Evolutionary conservation across 1,139 yeast species (phyloP), one percentile per base, ranked within the genome.

Genomic region (Yamadazyma oceani): DNA sequence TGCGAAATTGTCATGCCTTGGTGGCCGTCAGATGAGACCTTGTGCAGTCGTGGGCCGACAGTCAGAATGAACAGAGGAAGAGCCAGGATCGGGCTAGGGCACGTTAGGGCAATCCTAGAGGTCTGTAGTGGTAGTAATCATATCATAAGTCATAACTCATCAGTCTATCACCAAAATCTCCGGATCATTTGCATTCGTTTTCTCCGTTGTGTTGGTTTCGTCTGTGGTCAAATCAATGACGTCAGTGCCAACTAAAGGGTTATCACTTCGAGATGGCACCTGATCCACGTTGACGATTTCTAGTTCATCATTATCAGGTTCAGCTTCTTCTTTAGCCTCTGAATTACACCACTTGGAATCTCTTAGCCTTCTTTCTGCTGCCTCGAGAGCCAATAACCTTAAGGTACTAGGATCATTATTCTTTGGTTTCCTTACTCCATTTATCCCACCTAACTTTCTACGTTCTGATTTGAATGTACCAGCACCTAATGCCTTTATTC

Each of bases 361-460:
- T 14, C 60, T 54, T 7, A 69, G 55, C 39, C 96, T 62, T 44
- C 85, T 60, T 43, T 82, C 81, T 0, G 94, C 86, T 1, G 96
- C 95, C 40, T 69, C 71, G 5, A 80, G 64, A 33, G 82, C 78
- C 48, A 81, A 62, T 26, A 70, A 76, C 35, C 78, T 62, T 34
- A 74, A 44, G 5, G 69, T 58, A 15, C 52, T 46, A 32, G 43
- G 55, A 19, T 38, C 41, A 6, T 54, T 49, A n/a, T 23, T 37
- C 16, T 17, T 31, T 8, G 8, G 8, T 21, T 16, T 17, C 5
- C 13, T 10, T 12, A 11, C n/a, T 2, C 36, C 35, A 3, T 28
- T n/a, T 10, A 26, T 39, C 13, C 53, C 50, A 1, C 76, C 75
- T 31, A 69, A 46, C 34, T 57, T 58, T 31, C 72, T 53, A 0